These are phyloP conservation scores for Fusarium haematococcum DNA, from an alignment of 2,329 filamentous ascomycete species.

Conservation along the genomic window DNA sequence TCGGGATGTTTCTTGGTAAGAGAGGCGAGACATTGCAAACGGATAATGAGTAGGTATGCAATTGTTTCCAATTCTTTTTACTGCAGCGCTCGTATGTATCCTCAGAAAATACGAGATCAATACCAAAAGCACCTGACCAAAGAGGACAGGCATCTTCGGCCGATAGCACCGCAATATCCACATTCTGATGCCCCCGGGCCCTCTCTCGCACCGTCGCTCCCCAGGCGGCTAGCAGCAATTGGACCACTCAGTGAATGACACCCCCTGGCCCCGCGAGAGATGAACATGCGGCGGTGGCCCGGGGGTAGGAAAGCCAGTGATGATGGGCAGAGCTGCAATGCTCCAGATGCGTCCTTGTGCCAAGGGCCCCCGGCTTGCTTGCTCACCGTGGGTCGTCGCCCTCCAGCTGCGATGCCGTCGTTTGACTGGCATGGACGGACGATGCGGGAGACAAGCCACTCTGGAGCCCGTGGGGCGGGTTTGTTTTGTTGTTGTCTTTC, in stretches of 20 bases:
- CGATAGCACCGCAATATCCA: slow-evolving; percentile 26
- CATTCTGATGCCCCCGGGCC: background rate
- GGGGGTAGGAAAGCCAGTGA: slow-evolving; percentile 11
- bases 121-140: slow-evolving; percentile 13
- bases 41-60: background rate
- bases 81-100: background rate
- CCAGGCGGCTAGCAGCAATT: slow-evolving; percentile 29
- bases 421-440: slow-evolving; percentile 20
- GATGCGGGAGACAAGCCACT: slow-evolving; percentile 17
- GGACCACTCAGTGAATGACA: slow-evolving; percentile 28
- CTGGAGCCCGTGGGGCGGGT: slow-evolving; percentile 16
- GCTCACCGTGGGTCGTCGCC: background rate
- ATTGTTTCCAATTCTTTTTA: background rate
- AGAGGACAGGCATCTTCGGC: slow-evolving; percentile 30
- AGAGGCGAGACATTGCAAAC: background rate
- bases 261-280: slow-evolving; percentile 32
- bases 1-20: background rate
- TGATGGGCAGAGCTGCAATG: slow-evolving; percentile 27
- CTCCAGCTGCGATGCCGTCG: background rate
- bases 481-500: background rate
- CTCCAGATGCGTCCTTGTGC: background rate
- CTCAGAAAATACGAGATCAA: slow-evolving; percentile 1
- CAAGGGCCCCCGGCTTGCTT: background rate
- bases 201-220: background rate
- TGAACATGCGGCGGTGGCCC: slow-evolving; percentile 22